Conservation (phyloP, 192 early-diverging fungal genomes). For the Linderina pennispora region DNA sequence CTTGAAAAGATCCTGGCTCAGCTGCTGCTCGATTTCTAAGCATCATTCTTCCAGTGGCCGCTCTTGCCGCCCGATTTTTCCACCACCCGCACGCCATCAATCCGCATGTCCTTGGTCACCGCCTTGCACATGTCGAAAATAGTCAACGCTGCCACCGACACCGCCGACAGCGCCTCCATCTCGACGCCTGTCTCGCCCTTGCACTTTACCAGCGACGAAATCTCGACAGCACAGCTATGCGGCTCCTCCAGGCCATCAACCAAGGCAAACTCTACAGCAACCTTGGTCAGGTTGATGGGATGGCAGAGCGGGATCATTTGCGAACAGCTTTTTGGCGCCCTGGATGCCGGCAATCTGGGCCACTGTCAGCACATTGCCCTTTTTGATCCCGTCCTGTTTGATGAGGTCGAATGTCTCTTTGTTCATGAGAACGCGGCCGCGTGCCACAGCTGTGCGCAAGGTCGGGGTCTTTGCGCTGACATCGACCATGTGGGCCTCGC, state of each 20-base stretch:
- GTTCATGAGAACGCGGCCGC: slow-evolving; percentile 63
- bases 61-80: slow-evolving; percentile 84
- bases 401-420: slow-evolving; percentile 60
- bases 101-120: slow-evolving; percentile 73
- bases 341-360: slow-evolving; percentile 88
- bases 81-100: slow-evolving; percentile 65
- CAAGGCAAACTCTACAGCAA: slow-evolving; percentile 63
- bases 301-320: slow-evolving; percentile 87
- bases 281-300: slow-evolving; percentile 61
- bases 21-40: slow-evolving; percentile 37
- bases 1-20: slow-evolving; percentile 45
- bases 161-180: slow-evolving; percentile 81
- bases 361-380: slow-evolving; percentile 86
- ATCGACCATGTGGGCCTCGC: slow-evolving; percentile 85
- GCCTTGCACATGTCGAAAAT: slow-evolving; percentile 98
- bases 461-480: slow-evolving; percentile 66
- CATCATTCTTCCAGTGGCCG: slow-evolving; percentile 43
- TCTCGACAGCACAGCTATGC: slow-evolving; percentile 51
- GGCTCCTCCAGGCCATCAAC: slow-evolving; percentile 5
- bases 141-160: slow-evolving; percentile 73
- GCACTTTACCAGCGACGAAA: slow-evolving; percentile 64
- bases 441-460: slow-evolving; percentile 66
- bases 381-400: slow-evolving; percentile 60
- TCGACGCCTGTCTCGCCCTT: slow-evolving; percentile 85
- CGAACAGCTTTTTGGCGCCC: slow-evolving; percentile 81